These are phyloP conservation scores for Microcyclospora tardicrescens DNA, from an alignment of 2,329 filamentous ascomycete genomes.

Conservation along the genomic window DNA sequence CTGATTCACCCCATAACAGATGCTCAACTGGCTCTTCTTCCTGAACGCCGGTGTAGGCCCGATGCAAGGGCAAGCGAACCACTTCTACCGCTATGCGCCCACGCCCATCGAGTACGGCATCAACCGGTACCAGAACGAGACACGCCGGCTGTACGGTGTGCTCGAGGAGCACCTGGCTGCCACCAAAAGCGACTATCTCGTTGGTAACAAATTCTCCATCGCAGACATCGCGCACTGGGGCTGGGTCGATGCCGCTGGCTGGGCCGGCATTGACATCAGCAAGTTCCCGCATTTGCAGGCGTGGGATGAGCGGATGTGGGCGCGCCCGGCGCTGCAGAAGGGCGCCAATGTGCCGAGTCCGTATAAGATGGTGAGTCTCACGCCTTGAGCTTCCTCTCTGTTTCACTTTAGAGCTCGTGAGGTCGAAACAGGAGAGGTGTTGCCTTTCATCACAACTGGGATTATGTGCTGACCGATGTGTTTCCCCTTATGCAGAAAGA, in stretches of 20 bases:
- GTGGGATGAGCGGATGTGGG: slow-evolving; percentile 61
- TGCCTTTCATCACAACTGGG: no score
- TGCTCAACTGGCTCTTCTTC: slow-evolving; percentile 59
- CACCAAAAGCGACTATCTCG: slow-evolving; percentile 39
- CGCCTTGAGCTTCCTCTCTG: no score
- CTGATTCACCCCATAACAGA: slow-evolving; percentile 27
- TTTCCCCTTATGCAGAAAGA: slow-evolving; percentile 36
- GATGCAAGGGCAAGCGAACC: slow-evolving; percentile 52
- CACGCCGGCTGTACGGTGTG: slow-evolving; percentile 65
- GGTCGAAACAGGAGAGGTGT: no score
- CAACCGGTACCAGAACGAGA: slow-evolving; percentile 71
- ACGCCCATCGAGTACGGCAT: slow-evolving; percentile 74
- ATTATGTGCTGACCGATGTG: no score
- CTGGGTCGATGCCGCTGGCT: slow-evolving; percentile 47
- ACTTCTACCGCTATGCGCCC: slow-evolving; percentile 71
- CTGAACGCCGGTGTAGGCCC: slow-evolving; percentile 54
- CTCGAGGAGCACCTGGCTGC: slow-evolving; percentile 55
- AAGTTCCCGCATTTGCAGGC: slow-evolving; percentile 64
- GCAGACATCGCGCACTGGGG: slow-evolving; percentile 72
- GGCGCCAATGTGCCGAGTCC: slow-evolving; percentile 51
- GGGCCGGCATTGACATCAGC: slow-evolving; percentile 54
- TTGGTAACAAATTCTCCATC: slow-evolving; percentile 54
- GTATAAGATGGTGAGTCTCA: neutral
- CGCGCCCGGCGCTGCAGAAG: slow-evolving; percentile 59
- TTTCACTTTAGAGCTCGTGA: no score